phyloP scores from a whole-genome alignment of 169 alveolate species.

The Babesia gibsoni region DNA sequence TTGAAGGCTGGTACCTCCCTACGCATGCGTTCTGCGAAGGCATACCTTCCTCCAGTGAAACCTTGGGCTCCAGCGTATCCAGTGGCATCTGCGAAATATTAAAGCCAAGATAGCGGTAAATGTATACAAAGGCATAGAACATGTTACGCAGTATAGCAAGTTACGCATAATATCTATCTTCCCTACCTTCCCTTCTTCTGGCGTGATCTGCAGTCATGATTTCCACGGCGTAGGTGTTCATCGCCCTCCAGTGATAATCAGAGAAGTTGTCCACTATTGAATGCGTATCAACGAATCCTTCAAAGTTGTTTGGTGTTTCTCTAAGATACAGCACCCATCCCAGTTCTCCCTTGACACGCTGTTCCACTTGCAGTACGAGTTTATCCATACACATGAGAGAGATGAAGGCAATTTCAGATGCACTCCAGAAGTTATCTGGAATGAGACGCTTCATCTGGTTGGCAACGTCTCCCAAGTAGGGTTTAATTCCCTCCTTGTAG shows the following conservation, averaged over 20 bases:
- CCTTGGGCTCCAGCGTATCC: slow-evolving; percentile 46
- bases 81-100: slow-evolving; percentile 25
- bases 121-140: no score
- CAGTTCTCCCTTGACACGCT: slow-evolving; percentile 75
- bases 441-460: slow-evolving; percentile 76
- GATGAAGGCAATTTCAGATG: slow-evolving; percentile 75
- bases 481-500: slow-evolving; percentile 74
- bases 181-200: neutral
- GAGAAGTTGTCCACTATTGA: slow-evolving; percentile 63
- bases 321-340: slow-evolving; percentile 77
- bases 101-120: slow-evolving; percentile 10
- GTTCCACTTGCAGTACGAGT: slow-evolving; percentile 68
- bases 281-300: slow-evolving; percentile 75
- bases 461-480: slow-evolving; percentile 77
- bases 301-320: slow-evolving; percentile 57
- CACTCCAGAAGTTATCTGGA: slow-evolving; percentile 77
- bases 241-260: slow-evolving; percentile 68
- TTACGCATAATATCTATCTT: neutral
- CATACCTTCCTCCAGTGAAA: slow-evolving; percentile 76
- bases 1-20: slow-evolving; percentile 68
- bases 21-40: slow-evolving; percentile 72
- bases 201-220: slow-evolving; percentile 55
- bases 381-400: slow-evolving; percentile 63
- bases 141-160: no score
- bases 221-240: slow-evolving; percentile 70